Evolutionary conservation across 1,139 yeast species (phyloP).

Genomic region (Saccharomyces uvarum): DNA sequence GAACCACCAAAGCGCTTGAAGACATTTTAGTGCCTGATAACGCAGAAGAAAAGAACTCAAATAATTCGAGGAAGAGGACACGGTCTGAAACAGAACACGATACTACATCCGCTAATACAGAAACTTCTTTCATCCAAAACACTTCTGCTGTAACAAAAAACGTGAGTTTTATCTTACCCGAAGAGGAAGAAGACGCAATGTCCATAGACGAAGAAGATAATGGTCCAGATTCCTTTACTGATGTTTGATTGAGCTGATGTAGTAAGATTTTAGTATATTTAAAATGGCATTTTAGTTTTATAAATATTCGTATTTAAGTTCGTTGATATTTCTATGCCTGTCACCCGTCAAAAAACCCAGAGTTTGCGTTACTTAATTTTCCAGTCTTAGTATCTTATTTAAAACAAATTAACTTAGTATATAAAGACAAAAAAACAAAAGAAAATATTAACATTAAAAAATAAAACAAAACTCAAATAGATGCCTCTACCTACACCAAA

Average conservation of each 20-base stretch:
- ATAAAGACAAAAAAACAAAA: not conserved
- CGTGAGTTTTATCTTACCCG: constrained; percentile 18
- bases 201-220: constrained; percentile 9
- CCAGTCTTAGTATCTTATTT: not conserved
- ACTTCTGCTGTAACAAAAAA: constrained; percentile 11
- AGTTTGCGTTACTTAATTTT: not conserved
- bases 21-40: constrained; percentile 7
- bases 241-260: not conserved
- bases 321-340: too few species aligned
- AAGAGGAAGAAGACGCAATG: constrained; percentile 9
- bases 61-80: constrained; percentile 2
- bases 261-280: not conserved
- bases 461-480: not conserved
- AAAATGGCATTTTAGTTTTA: not conserved
- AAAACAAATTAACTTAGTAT: too few species aligned
- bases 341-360: too few species aligned
- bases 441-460: not conserved
- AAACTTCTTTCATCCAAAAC: not conserved
- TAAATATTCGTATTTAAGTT: not conserved
- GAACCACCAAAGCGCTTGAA: not conserved
- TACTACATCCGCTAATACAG: not conserved
- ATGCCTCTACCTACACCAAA: not conserved
- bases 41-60: constrained; percentile 10
- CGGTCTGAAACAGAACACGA: constrained; percentile 6
- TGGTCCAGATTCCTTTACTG: constrained; percentile 5